Conservation (phyloP, 192 early-diverging fungal genomes). For the Coemansia guatemalensis region DNA sequence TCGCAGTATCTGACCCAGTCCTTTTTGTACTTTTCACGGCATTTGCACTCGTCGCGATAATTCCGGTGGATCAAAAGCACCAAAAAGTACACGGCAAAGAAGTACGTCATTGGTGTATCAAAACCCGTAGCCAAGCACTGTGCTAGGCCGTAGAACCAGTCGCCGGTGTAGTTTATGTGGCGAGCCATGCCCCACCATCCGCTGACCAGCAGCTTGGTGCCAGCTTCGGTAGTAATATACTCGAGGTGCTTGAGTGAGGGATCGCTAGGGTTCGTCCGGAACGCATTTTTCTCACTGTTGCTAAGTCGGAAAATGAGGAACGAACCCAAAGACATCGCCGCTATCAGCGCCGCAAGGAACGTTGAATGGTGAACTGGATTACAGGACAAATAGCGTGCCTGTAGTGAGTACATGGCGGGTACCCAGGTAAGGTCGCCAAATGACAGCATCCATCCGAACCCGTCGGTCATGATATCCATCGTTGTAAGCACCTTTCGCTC, state of each 20-base stretch:
- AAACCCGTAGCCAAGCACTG: constrained; percentile 91
- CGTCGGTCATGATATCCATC: constrained; percentile 98
- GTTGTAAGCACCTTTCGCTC: constrained; percentile 85
- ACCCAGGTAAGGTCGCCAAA: constrained; percentile 88
- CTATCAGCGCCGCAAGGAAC: constrained; percentile 43
- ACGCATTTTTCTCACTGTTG: constrained; percentile 90
- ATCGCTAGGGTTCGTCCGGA: constrained; percentile 69
- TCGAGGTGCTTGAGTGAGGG: constrained; percentile 68
- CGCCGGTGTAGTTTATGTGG: constrained; percentile 94
- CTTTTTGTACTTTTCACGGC: constrained; percentile 87
- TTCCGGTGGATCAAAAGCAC: constrained; percentile 89
- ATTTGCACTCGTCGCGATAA: constrained; percentile 86
- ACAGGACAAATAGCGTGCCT: constrained; percentile 82
- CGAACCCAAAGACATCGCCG: constrained; percentile 58
- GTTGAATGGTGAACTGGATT: constrained; percentile 64
- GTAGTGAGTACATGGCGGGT: constrained; percentile 85
- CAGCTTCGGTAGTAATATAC: constrained; percentile 82
- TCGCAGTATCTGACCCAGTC: constrained; percentile 90
- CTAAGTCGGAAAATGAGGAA: constrained; percentile 85
- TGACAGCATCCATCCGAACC: constrained; percentile 89
- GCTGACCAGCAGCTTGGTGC: constrained; percentile 74
- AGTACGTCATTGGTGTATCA: constrained; percentile 79
- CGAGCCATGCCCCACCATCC: constrained; percentile 97
- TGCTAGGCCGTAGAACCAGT: constrained; percentile 90
- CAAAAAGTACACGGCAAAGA: constrained; percentile 91